A percentile compares a stretch with the other conserved stretches of the same genome.
phyloP scores from a whole-genome alignment of 1,284 basidiomycete species.

The Ceratobasidium sp. region DNA sequence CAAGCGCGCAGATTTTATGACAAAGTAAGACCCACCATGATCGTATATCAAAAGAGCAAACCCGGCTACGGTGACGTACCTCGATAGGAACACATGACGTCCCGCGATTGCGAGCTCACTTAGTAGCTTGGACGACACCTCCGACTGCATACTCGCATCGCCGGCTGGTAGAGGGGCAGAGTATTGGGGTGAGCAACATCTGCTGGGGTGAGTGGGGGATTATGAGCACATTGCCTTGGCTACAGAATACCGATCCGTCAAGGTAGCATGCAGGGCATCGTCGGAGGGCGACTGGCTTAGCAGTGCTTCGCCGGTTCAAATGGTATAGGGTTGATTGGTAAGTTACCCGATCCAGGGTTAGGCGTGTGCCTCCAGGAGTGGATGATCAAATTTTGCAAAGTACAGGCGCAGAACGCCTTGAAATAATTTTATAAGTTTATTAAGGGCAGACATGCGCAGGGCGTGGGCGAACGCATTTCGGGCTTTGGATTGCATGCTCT shows the following conservation, averaged over 20 bases:
- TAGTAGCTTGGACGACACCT: background rate
- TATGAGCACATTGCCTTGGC: conserved; percentile 25
- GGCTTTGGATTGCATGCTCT: no score
- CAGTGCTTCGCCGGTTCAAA: background rate
- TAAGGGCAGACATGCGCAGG: no score
- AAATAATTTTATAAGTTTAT: no score
- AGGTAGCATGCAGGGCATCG: background rate
- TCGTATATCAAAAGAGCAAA: conserved; percentile 45
- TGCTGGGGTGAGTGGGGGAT: background rate
- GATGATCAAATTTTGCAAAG: no score
- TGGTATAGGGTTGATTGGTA: background rate
- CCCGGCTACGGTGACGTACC: conserved; percentile 29
- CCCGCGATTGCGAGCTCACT: conserved; percentile 11
- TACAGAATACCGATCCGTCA: conserved; percentile 11
- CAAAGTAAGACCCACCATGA: conserved; percentile 35
- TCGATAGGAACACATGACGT: conserved; percentile 8
- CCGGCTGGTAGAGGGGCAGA: conserved; percentile 13
- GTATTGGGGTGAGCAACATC: background rate
- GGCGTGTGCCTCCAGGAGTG: background rate
- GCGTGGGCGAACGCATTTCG: no score
- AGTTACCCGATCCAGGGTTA: conserved; percentile 11
- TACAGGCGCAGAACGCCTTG: background rate
- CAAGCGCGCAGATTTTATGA: background rate
- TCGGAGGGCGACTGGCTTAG: background rate
- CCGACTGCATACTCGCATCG: conserved; percentile 34